Evolutionary conservation across 306 rosid genomes (phyloP), one percentile per base, ranked within the genome.

Genomic region (Neltuma alba): DNA sequence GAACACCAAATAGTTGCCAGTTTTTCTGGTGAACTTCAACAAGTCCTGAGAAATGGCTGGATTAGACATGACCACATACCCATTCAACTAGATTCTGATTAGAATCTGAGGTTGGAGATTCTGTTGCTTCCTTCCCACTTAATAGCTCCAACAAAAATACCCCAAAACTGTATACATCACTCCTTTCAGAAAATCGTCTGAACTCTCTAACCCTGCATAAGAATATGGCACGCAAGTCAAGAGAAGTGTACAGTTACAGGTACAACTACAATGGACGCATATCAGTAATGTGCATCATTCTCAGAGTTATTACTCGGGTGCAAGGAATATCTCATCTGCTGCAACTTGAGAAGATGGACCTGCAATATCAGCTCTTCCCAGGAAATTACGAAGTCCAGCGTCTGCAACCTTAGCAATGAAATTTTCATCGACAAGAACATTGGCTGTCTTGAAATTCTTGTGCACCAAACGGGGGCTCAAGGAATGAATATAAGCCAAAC

Each of bases 321-420:
- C 85, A 63, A 92, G 97, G 85, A 94, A 94, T 84, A 86, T 89
- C 77, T 89, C 93, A 80, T 94, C 97, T 7, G 88, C 83, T 71
- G 75, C 70, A 74, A 79, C 89, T 88, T 86, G 93, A 74, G 98
- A 92, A 44, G 97, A 92, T 20, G 98, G 65, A 74, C 94, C 91
- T 27, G 93, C 96, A 75, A 73, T 62, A 54, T 86, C 91, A 65
- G 71, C 83, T 88, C 91, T 89, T 81, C 97, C 90, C 18, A 94
- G 81, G 86, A 94, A 93, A 83, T 94, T 88, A 52, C 86, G 86
- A 42, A 89, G 87, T 75, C 96, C 96, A 7, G 98, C 94, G 71
- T 94, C 98, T n/a, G 98, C 97, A 42, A 94, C 97, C 89, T 92
- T 94, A 78, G 98, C 83, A 70, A 85, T 88, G 84, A 89, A 89